phyloP scores from a whole-genome alignment of 2,329 filamentous ascomycete genomes.

The Fusarium mangiferae region DNA sequence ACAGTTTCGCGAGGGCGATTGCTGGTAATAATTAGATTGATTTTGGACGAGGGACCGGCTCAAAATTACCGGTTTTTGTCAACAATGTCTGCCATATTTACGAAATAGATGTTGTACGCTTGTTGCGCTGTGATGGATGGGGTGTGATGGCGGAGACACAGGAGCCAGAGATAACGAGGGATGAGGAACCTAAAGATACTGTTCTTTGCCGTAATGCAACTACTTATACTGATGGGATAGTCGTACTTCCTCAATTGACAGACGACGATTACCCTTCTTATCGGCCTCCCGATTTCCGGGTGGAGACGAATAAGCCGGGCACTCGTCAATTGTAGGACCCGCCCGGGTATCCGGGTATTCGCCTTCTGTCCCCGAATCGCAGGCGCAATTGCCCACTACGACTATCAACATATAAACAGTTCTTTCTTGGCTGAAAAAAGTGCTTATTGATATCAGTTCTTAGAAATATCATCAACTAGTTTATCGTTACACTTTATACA shows the following conservation, averaged over 20 bases:
- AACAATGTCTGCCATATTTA: not conserved
- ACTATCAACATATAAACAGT: not conserved
- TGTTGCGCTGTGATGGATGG: not conserved
- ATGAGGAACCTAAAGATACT: fast-evolving
- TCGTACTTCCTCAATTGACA: fast-evolving
- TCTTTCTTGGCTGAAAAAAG: not conserved
- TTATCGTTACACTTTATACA: fast-evolving
- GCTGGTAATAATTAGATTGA: fast-evolving
- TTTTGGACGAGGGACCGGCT: fast-evolving
- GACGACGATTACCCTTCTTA: not conserved
- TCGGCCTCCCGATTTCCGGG: not conserved
- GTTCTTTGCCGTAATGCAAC: too few relatives aligned
- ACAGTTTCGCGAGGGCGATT: constrained; percentile 28
- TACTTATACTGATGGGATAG: not conserved
- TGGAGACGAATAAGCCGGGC: too few relatives aligned
- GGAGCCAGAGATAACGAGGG: fast-evolving
- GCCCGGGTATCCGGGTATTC: constrained; percentile 10
- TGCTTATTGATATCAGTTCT: fast-evolving
- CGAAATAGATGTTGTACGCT: fast-evolving
- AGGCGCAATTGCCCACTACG: fast-evolving
- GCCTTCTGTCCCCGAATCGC: too few relatives aligned
- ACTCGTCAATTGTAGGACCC: not conserved
- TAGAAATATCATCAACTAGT: fast-evolving
- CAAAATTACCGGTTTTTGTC: not conserved
- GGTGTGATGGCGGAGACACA: too few relatives aligned